Percentiles rank a stretch among this genome's conserved stretches.
These are phyloP conservation scores for Postia placenta DNA, from an alignment of 768 basidiomycete species.

Conservation along the genomic window DNA sequence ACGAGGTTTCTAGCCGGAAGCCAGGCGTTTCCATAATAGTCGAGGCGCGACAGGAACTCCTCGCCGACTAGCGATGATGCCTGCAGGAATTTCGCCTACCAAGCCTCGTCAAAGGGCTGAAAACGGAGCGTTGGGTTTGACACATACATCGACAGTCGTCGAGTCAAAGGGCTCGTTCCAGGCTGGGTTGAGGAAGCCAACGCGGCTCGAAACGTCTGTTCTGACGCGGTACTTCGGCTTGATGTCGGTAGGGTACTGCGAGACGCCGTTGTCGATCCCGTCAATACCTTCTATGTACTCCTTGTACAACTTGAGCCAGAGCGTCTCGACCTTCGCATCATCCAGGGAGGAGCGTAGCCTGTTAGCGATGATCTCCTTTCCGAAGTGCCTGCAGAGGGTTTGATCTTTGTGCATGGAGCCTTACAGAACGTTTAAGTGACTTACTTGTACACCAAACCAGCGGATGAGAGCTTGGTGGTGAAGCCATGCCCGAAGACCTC, in stretches of 20 bases:
- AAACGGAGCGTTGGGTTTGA: neutral
- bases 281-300: slow-evolving; percentile 95
- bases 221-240: slow-evolving; percentile 66
- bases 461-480: slow-evolving; percentile 84
- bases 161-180: slow-evolving; percentile 83
- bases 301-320: slow-evolving; percentile 94
- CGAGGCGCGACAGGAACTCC: slow-evolving; percentile 76
- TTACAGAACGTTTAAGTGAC: slow-evolving; percentile 25
- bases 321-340: slow-evolving; percentile 58
- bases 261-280: slow-evolving; percentile 92
- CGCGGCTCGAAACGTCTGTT: slow-evolving; percentile 83
- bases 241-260: slow-evolving; percentile 65
- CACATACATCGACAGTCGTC: slow-evolving; percentile 58
- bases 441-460: slow-evolving; percentile 94
- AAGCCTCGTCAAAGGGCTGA: slow-evolving; percentile 1
- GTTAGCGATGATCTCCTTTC: slow-evolving; percentile 75
- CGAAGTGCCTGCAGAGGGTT: slow-evolving; percentile 68
- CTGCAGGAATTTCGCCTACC: slow-evolving; percentile 56
- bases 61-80: slow-evolving; percentile 80
- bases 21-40: slow-evolving; percentile 87
- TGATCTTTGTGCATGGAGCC: too few relatives aligned
- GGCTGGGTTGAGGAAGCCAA: slow-evolving; percentile 78
- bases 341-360: slow-evolving; percentile 41
- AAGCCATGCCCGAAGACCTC: slow-evolving; percentile 89
- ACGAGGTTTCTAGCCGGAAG: slow-evolving; percentile 86